Conservation (phyloP, 148 eudicot species). For the Cornus suecica region DNA sequence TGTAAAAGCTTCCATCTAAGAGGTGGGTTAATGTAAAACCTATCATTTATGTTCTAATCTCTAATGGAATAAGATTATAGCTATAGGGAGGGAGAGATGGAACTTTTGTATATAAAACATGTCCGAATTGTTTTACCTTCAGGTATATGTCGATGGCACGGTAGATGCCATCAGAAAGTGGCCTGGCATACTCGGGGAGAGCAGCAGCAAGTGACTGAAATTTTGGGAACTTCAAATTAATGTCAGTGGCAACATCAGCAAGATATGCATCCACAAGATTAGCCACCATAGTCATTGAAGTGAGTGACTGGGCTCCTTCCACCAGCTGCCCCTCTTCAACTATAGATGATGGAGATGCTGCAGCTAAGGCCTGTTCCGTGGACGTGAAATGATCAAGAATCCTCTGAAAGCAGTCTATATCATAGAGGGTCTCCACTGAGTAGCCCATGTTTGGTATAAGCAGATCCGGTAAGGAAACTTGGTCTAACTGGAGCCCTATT, state of each 20-base stretch:
- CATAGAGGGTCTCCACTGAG: slow-evolving; percentile 30
- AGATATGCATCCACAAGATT: slow-evolving; percentile 33
- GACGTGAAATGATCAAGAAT: slow-evolving; percentile 31
- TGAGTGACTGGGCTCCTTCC: slow-evolving; percentile 18
- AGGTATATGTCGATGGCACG: slow-evolving; percentile 16
- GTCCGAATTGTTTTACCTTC: neutral
- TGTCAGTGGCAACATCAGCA: slow-evolving; percentile 31
- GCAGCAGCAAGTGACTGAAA: slow-evolving; percentile 12
- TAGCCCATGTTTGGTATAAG: slow-evolving; percentile 30
- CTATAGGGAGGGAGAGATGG: no score
- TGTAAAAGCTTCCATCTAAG: neutral
- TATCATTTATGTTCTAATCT: no score
- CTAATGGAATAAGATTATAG: no score
- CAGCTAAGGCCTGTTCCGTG: slow-evolving; percentile 12
- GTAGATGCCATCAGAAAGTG: slow-evolving; percentile 28
- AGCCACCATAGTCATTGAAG: slow-evolving; percentile 27
- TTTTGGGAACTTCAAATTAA: slow-evolving; percentile 28
- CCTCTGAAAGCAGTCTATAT: slow-evolving; percentile 35
- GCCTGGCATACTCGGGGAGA: slow-evolving; percentile 34
- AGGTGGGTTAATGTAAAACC: neutral
- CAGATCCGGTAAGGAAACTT: slow-evolving; percentile 23
- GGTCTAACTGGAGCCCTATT: slow-evolving; percentile 26
- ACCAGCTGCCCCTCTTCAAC: neutral
- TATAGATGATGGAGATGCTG: slow-evolving; percentile 15
- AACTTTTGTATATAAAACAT: no score